These are phyloP conservation scores for Kluyveromyces sp. DNA, from an alignment of 1,139 yeast species.

Conservation along the genomic window DNA sequence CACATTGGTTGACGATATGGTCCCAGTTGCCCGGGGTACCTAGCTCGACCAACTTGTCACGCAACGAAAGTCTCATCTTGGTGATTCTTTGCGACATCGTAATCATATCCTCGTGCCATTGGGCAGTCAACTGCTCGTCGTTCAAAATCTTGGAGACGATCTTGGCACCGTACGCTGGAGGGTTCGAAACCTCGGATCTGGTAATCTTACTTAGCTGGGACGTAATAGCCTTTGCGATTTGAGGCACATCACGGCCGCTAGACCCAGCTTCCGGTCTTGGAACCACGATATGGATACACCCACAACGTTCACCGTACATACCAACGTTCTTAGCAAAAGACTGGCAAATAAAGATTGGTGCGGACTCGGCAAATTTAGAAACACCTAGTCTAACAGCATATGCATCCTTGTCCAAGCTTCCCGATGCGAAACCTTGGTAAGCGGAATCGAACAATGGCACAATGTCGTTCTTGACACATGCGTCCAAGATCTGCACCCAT, in stretches of 20 bases:
- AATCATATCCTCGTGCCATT: constrained; percentile 81
- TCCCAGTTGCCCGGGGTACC: constrained; percentile 90
- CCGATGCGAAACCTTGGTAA: constrained; percentile 95
- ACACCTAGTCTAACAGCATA: constrained; percentile 81
- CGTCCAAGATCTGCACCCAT: constrained; percentile 67
- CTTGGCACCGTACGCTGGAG: constrained; percentile 95
- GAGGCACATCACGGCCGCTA: constrained; percentile 26
- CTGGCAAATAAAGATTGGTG: constrained; percentile 72
- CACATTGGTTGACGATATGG: constrained; percentile 85
- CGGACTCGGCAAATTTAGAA: constrained; percentile 33
- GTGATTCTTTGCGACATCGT: constrained; percentile 85
- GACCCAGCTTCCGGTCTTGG: constrained; percentile 32
- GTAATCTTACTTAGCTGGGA: constrained; percentile 76
- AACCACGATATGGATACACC: constrained; percentile 73
- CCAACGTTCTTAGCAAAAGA: constrained; percentile 98
- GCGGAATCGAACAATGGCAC: constrained; percentile 91
- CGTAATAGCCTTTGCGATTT: constrained; percentile 42
- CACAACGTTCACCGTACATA: constrained; percentile 96
- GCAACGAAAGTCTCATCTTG: constrained; percentile 64
- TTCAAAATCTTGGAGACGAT: constrained; percentile 72
- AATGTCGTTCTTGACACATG: constrained; percentile 54
- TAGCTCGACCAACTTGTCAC: constrained; percentile 51
- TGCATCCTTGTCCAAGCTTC: constrained; percentile 76
- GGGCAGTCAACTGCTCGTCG: constrained; percentile 54
- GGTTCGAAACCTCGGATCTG: constrained; percentile 84